These are phyloP conservation scores for Rhamnella rubrinervis DNA, from an alignment of 331 rosid genomes.

Conservation along the genomic window DNA sequence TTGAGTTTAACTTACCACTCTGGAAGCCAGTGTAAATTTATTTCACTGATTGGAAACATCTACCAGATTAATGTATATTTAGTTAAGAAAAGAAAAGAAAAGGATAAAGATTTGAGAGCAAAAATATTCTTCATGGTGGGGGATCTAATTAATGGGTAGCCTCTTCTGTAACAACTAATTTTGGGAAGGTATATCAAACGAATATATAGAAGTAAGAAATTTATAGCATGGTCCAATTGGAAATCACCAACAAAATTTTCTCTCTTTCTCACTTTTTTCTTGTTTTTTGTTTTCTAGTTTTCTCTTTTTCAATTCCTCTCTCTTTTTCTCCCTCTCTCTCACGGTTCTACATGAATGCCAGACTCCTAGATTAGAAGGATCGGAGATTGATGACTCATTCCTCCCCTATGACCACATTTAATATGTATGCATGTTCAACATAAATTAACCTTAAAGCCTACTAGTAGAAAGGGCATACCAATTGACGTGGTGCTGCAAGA, in stretches of 20 bases:
- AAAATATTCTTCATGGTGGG: neutral
- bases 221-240: conserved; percentile 2
- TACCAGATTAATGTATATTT: neutral
- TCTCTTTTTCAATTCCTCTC: neutral
- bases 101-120: neutral
- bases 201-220: neutral
- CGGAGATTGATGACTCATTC: neutral
- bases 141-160: conserved; percentile 3
- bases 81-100: neutral
- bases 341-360: neutral
- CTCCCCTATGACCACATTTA: neutral
- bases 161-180: neutral
- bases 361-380: neutral
- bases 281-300: too few relatives aligned
- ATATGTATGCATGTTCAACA: neutral
- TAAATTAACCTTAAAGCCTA: conserved; percentile 19
- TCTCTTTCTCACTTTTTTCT: too few relatives aligned
- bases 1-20: conserved; percentile 15
- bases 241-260: neutral
- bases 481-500: conserved; percentile 64
- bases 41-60: neutral
- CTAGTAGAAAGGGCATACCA: conserved; percentile 52
- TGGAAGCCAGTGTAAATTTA: neutral
- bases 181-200: neutral
- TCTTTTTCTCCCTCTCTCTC: neutral